Evolutionary conservation across 2,329 filamentous ascomycete species (phyloP), one percentile per base, ranked within the genome.

Genomic region (Lomentospora prolificans): DNA sequence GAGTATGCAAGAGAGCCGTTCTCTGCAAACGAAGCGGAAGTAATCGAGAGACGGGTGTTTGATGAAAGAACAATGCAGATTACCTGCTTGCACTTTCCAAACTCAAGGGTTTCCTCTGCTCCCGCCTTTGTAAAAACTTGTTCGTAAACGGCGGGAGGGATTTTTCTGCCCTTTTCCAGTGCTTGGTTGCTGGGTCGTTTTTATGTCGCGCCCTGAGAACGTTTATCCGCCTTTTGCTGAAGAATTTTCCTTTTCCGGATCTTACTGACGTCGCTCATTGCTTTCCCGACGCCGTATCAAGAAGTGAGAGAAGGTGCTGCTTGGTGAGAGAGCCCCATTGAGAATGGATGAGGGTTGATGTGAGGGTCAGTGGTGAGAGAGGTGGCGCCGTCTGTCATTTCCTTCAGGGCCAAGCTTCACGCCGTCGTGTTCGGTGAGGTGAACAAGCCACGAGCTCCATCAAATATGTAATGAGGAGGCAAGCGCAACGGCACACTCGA

Each of bases 131-230:
- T n/a, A n/a, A n/a, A n/a, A n/a, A n/a, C n/a, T n/a, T n/a, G n/a
- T n/a, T n/a, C n/a, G n/a, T n/a, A n/a, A 12, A 48, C 12, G 44
- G 44, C 44, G 44, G 44, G 44, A 48, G 44, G 44, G 44, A 48
- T 48, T 48, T 48, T 48, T 14, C 44, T 25, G 12, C 30, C 7
- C 12, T 12, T 33, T 33, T 33, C 12, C 6, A 33, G 30, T 6
- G 44, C 44, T 48, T 48, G 12, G 22, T 48, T 48, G 44, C 44
- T 22, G 22, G 22, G 44, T 48, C 17, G 44, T 48, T 12, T 17
- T 48, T 48, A 22, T 22, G 44, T 10, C 44, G 44, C 44, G 44
- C 44, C 22, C 19, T 48, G 44, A 48, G n/a, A n/a, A n/a, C n/a
- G n/a, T n/a, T n/a, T n/a, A n/a, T n/a, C n/a, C n/a, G n/a, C n/a